A percentile compares a stretch with the other conserved stretches of the same genome.
phyloP scores from a whole-genome alignment of 306 rosid genomes.

The Fragaria nilgerrensis region DNA sequence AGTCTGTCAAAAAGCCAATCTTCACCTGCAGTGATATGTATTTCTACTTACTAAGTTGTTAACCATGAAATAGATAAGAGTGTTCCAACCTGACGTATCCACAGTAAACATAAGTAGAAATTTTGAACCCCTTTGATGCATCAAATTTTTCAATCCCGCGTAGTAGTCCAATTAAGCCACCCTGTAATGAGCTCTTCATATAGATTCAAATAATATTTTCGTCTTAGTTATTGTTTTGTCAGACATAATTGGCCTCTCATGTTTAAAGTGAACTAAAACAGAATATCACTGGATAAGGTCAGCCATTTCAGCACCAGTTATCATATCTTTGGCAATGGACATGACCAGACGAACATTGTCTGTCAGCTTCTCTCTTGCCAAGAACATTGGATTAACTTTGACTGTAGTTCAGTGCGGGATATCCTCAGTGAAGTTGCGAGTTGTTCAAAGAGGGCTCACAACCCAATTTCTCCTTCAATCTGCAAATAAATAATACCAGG shows the following conservation, averaged over 20 bases:
- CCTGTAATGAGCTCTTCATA: conserved; percentile 39
- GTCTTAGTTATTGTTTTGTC: background rate
- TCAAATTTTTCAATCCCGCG: conserved; percentile 96
- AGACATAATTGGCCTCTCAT: conserved; percentile 8
- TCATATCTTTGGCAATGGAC: conserved; percentile 97
- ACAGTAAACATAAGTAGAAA: conserved; percentile 97
- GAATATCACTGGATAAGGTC: conserved; percentile 84
- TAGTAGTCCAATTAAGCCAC: conserved; percentile 92
- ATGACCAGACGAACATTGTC: conserved; percentile 91
- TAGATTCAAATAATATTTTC: conserved; percentile 2
- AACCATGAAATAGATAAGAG: conserved; percentile 13
- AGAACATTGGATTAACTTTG: conserved; percentile 61
- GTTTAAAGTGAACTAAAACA: conserved; percentile 1
- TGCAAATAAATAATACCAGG: conserved; percentile 35
- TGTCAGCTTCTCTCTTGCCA: conserved; percentile 88
- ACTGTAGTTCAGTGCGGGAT: conserved; percentile 57
- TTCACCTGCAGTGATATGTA: background rate
- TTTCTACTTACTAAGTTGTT: background rate
- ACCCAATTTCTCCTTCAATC: conserved; percentile 76
- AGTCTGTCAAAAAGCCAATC: background rate
- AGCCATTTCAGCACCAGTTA: conserved; percentile 87
- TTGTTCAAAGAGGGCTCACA: conserved; percentile 87
- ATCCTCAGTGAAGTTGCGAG: conserved; percentile 75
- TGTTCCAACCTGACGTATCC: conserved; percentile 93
- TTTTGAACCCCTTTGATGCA: conserved; percentile 87